Evolutionary conservation across 2,329 filamentous ascomycete genomes (phyloP), one percentile per base, ranked within the genome.

Genomic region (Exserohilum rostratum): DNA sequence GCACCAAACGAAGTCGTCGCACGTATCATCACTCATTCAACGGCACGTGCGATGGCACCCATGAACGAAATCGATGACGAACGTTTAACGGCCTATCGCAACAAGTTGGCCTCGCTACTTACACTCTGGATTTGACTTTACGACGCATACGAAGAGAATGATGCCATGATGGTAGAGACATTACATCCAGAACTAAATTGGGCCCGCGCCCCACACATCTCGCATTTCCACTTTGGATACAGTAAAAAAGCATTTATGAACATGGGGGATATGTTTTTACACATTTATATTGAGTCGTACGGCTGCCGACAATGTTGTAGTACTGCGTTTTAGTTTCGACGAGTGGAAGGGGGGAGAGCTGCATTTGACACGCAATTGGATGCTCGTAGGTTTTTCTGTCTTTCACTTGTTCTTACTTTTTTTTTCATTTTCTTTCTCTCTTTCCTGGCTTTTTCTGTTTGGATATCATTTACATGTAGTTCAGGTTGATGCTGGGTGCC

Each of bases 91-190:
- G 71, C 71, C 69, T 66, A 47, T 57, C 42, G 39, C 60, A 55
- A 59, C 49, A 53, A 56, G 55, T 51, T 64, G 66, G 66, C 65
- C 65, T 58, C 54, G 46, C 61, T 62, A 48, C 47, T 55, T 42
- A 51, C 34, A 45, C 63, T 25, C 22, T 62, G 69, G 68, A 72
- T 69, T n/a, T 66, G 66, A 71, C 62, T 64, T 70, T 69, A 71
- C 66, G 71, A 74, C 69, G 71, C 65, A 71, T 74, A 74, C 69
- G 71, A 74, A 69, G 71, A 73, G 71, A 73, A 74, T 72, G 71
- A 74, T 70, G 70, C 71, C 68, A 74, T 69, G 71, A 73, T 65
- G 64, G 71, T 75, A 75, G 72, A 75, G 67, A 73, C 61, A 57
- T 31, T 69, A 72, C 64, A 72, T 64, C 64, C 62, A 67, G 51